Evolutionary conservation across 805 yeast genomes (phyloP).

Genomic region (Candida coquimbonensis): DNA sequence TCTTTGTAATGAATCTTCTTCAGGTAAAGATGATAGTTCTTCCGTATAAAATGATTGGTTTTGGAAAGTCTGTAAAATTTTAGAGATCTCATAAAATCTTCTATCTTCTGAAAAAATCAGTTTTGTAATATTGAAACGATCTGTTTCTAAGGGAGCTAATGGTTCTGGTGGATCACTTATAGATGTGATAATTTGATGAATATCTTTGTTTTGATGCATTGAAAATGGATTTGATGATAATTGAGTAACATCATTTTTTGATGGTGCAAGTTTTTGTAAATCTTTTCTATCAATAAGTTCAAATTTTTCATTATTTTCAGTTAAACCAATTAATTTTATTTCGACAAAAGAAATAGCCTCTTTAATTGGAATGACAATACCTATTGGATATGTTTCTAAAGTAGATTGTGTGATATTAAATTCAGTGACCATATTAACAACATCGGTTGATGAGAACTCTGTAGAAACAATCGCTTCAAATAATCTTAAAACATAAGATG

Average conservation of each 20-base stretch:
- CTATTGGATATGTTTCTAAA: constrained; percentile 68
- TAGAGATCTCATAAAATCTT: constrained; percentile 70
- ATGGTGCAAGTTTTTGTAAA: constrained; percentile 28
- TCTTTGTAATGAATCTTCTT: constrained; percentile 46
- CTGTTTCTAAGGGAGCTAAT: constrained; percentile 60
- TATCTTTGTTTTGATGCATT: constrained; percentile 29
- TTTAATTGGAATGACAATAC: constrained; percentile 59
- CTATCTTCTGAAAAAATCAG: constrained; percentile 72
- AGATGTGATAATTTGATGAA: constrained; percentile 33
- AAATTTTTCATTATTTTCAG: constrained; percentile 32
- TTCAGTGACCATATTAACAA: constrained; percentile 57
- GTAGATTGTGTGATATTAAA: constrained; percentile 43
- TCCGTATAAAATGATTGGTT: constrained; percentile 43
- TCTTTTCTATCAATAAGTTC: constrained; percentile 66
- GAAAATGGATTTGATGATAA: constrained; percentile 1
- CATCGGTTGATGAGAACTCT: constrained; percentile 41
- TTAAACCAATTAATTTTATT: constrained; percentile 43
- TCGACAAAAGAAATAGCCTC: constrained; percentile 54
- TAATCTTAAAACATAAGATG: constrained; percentile 48
- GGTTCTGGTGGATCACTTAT: constrained; percentile 38
- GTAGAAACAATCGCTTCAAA: constrained; percentile 59
- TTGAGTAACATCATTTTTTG: background rate
- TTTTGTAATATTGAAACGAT: constrained; percentile 58
- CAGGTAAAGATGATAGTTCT: constrained; percentile 30
- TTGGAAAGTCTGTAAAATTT: constrained; percentile 62